phyloP scores from a whole-genome alignment of 345 rosid species.

The Brassica carinata region DNA sequence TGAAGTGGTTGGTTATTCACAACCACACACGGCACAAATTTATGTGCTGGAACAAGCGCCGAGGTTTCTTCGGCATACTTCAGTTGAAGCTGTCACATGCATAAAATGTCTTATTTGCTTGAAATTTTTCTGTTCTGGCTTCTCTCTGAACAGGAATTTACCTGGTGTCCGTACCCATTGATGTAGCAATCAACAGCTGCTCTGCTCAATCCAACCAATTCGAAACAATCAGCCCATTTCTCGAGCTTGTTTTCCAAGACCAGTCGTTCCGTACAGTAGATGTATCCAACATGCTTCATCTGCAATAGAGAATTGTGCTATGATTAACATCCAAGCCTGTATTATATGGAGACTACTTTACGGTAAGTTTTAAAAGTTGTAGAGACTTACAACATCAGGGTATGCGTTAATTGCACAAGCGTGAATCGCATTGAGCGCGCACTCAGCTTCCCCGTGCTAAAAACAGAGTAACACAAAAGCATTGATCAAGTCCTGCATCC shows the following conservation, averaged over 20 bases:
- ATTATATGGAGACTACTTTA: not conserved
- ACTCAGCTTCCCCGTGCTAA: constrained; percentile 69
- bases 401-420: constrained; percentile 58
- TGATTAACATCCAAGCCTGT: not conserved
- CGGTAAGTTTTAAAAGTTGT: no score
- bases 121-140: not conserved
- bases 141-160: constrained; percentile 18
- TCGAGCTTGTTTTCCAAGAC: constrained; percentile 46
- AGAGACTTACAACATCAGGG: constrained; percentile 55
- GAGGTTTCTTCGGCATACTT: constrained; percentile 55
- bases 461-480: not conserved
- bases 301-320: constrained; percentile 29
- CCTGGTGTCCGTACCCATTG: constrained; percentile 56
- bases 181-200: constrained; percentile 55
- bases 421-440: constrained; percentile 53
- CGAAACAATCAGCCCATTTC: constrained; percentile 57
- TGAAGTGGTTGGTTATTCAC: constrained; percentile 60
- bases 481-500: not conserved
- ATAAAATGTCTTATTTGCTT: not conserved
- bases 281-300: constrained; percentile 57
- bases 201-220: constrained; percentile 44
- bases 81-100: constrained; percentile 46
- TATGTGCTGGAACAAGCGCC: constrained; percentile 57
- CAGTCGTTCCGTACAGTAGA: constrained; percentile 54
- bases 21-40: constrained; percentile 71